Base-by-base conservation (phyloP, 1,139 yeast genomes). In the Suhomyces bribrorum region DNA sequence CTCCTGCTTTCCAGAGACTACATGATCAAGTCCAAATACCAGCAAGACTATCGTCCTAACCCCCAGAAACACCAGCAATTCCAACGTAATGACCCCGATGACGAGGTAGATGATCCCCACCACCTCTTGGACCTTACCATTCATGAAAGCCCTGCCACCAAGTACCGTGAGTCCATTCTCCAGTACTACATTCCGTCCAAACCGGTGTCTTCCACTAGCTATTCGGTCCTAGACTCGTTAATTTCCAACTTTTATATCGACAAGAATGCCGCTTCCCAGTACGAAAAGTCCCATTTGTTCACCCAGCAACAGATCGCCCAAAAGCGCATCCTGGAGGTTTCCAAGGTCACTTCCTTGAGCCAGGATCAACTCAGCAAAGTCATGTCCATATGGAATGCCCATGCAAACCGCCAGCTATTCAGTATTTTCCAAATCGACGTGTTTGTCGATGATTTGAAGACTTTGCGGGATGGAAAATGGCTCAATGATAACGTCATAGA, bases 401-500 rank as follows among this genome's bases (percentile, higher is more conserved):
- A 55, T 28, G 38, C 47, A 3, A 36, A 47, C 26, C 45, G 45
- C 9, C 44, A 54, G 8, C 49, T 66, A 3, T 55, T 58, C 7
- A 56, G 65, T 2, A 57, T 59, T 5, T 71, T 57, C 45, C 62
- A 61, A 29, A 69, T 92, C 24, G 94, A 85, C 40, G 75, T 92
- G 7, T 66, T 69, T 5, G 75, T 76, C 0, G 64, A 77, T 32
- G 98, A 92, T 57, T 59, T 92, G 37, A 70, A 73, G 37, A 89
- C 97, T 0, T 66, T 92, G 26, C 65, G 74, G 7, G 87, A 83
- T 40, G 73, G 84, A 1, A 66, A 73, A 33, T 92, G 99, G 99
- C 73, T 92, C 29, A 92, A 92, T 57, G 98, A 94, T 60, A 87
- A 84, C 37, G 74, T 92, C 3, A 89, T 92, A 41, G 98, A 92